A percentile compares a stretch with the other conserved stretches of the same genome.
phyloP scores from a whole-genome alignment of 164 flowering plant genomes.

The Stephania cephalantha region DNA sequence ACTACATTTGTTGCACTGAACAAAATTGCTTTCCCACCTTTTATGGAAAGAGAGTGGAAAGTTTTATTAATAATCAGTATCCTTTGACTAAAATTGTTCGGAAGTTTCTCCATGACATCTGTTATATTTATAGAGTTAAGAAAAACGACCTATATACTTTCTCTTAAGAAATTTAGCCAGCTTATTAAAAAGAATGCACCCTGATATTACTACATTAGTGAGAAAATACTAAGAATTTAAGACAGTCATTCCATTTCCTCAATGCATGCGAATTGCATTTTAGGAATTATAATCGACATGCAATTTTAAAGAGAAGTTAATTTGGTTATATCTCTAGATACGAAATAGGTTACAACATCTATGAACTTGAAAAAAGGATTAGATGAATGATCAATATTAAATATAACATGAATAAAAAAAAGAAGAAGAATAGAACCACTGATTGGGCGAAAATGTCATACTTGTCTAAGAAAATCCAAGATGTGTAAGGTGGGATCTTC shows the following conservation, averaged over 20 bases:
- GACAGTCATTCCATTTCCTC: not conserved
- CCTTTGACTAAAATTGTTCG: not conserved
- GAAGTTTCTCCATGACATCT: not conserved
- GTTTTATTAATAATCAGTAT: not conserved
- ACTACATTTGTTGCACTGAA: not conserved
- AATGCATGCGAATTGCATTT: not conserved
- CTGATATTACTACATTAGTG: too few relatives aligned
- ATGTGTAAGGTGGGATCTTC: slow-evolving; percentile 82
- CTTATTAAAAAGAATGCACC: not conserved
- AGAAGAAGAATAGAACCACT: not conserved
- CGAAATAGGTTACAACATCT: not conserved
- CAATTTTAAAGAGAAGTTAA: not conserved
- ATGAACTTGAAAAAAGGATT: not conserved
- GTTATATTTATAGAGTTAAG: too few relatives aligned
- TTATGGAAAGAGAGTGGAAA: not conserved
- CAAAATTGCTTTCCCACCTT: not conserved
- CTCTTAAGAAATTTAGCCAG: not conserved
- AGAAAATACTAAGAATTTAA: too few relatives aligned
- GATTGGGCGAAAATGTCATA: slow-evolving; percentile 16
- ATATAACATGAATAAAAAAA: not conserved
- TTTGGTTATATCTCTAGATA: not conserved
- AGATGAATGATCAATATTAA: not conserved
- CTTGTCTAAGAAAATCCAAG: slow-evolving; percentile 93
- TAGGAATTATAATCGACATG: not conserved
- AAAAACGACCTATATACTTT: not conserved